Evolutionary conservation across 129 eudicot species (phyloP), one percentile per base, ranked within the genome.

Genomic region (Silybum marianum): DNA sequence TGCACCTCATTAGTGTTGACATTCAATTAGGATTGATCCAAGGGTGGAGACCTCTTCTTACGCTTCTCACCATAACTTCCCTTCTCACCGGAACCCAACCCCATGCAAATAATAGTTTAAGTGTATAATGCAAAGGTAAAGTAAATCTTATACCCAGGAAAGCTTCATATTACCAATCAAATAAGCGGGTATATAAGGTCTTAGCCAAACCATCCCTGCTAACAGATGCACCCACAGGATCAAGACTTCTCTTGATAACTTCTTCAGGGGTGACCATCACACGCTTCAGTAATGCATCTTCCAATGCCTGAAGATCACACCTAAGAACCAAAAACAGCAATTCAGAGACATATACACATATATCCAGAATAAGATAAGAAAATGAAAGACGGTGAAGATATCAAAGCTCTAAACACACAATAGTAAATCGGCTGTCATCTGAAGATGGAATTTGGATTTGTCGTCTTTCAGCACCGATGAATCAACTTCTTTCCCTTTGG

Each of bases 211-310:
- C 99, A 88, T 95, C 99, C 82, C 99, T 91, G 81, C 98, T 90
- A 69, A 91, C 87, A 73, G 85, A 22, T 79, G 99, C 99, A 74
- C 90, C 95, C 75, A 73, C 84, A 68, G 99, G 98, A 84, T 92
- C 93, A 80, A 95, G 97, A 86, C 97, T 95, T 91, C 98, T 95
- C 80, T 95, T 92, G 63, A 95, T 95, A 82, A 95, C 97, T 90
- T 95, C 98, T 89, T 95, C 98, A 23, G 98, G 98, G 74, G 97
- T 92, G 40, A 95, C 92, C 97, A 95, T 95, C 75, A 95, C 94
- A 83, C 98, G 97, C 68, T 90, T 95, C 80, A 91, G 60, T 46
- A 95, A 82, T 21, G 99, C 99, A 92, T 92, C 95, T 88, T 95
- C 95, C 86, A 95, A 76, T 82, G 87, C 93, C 68, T 30, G 75